Evolutionary conservation across 306 rosid species (phyloP), one percentile per base, ranked within the genome.

Genomic region (Alnus glutinosa): DNA sequence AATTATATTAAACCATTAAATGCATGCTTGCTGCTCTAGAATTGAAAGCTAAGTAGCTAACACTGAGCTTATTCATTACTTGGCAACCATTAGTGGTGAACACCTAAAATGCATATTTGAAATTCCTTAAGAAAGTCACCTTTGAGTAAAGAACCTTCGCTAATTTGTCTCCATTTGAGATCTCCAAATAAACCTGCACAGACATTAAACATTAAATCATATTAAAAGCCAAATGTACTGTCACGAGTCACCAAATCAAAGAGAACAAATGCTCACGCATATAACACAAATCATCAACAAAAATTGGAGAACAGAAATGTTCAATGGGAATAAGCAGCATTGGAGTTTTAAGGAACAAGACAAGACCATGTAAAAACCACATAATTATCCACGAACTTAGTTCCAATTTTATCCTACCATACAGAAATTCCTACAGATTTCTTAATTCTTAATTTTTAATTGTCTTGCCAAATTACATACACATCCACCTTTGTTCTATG

Each of bases 161-260:
- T 51, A 89, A 79, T 76, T 63, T 82, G 82, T 88, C 91, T 48
- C 98, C 97, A 88, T 93, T 79, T 46, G 98, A 92, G 71, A 91
- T 84, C 81, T 96, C 99, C 89, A 96, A 78, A 84, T 93, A 93
- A 69, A 96, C 97, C 99, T 96, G 87, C 79, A 83, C 55, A 77
- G 14, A 68, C 9, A 61, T 73, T 74, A 37, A 68, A 80, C 80
- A 55, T 73, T 57, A 79, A 55, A 76, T 71, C 64, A 80, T 59
- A 80, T 39, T 55, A 59, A 86, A 78, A 23, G 57, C 74, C 23
- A 76, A 19, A 75, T 30, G 52, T n/a, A 78, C 63, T 30, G 28
- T 18, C 47, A 16, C 71, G 58, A n/a, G 28, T 18, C 47, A 16
- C 71, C 42, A 76, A 73, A 73, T 55, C 19, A 42, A 49, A 76